These are phyloP conservation scores for Tricholoma sp. DNA, from an alignment of 768 basidiomycete species.

Conservation along the genomic window DNA sequence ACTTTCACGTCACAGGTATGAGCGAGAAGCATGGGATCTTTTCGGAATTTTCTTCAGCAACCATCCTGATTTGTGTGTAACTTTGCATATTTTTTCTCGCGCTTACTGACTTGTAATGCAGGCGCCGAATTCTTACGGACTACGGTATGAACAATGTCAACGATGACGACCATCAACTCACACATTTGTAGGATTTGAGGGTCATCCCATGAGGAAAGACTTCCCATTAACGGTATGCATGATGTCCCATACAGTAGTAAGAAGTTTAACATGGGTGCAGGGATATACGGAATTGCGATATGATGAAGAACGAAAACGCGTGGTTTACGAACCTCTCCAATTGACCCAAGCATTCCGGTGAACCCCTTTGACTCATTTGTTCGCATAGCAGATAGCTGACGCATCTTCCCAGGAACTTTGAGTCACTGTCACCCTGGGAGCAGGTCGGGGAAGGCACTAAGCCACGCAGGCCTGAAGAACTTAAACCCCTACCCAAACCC, in stretches of 20 bases:
- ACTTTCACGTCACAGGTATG: conserved; percentile 57
- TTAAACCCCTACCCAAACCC: conserved; percentile 73
- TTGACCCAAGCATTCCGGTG: conserved; percentile 97
- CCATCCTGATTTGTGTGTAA: conserved; percentile 90
- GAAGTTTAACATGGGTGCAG: conserved; percentile 33
- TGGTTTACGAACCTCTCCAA: conserved; percentile 96
- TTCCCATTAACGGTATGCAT: conserved; percentile 88
- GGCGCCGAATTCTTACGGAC: conserved; percentile 95
- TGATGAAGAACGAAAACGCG: conserved; percentile 95
- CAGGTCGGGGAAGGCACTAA: conserved; percentile 69
- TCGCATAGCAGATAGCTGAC: neutral
- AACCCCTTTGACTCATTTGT: conserved; percentile 12
- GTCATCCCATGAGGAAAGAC: conserved; percentile 95
- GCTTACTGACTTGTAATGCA: conserved; percentile 25
- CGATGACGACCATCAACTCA: conserved; percentile 7
- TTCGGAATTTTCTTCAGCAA: conserved; percentile 94
- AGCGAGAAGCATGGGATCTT: conserved; percentile 97
- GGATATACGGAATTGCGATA: conserved; percentile 99
- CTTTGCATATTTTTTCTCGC: neutral
- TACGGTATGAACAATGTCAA: conserved; percentile 54
- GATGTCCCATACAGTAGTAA: neutral
- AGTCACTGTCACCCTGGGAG: conserved; percentile 92
- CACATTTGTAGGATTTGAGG: conserved; percentile 72
- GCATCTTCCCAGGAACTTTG: conserved; percentile 71
- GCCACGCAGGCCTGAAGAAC: conserved; percentile 55